Percentiles rank a stretch among this genome's conserved stretches.
These are phyloP conservation scores for Hypoxylon subgilvum DNA, from an alignment of 495 filamentous ascomycete species.

Conservation along the genomic window DNA sequence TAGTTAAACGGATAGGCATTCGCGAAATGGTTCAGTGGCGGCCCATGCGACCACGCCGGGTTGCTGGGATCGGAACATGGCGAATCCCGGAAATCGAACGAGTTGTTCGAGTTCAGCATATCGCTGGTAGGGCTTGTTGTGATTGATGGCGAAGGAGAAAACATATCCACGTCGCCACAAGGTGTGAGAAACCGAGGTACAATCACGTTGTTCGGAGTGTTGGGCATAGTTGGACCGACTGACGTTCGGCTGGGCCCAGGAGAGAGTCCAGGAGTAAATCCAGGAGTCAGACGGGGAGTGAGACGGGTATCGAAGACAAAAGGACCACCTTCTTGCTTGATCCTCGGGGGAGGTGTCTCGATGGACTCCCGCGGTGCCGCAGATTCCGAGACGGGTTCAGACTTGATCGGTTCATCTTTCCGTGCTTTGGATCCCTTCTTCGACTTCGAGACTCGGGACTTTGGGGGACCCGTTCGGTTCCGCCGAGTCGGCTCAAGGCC, in stretches of 20 bases:
- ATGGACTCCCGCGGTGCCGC: conserved; percentile 9
- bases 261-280: no score
- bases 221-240: conserved; percentile 8
- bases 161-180: conserved; percentile 51
- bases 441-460: conserved; percentile 46
- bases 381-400: conserved; percentile 26
- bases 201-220: conserved; percentile 30
- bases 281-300: conserved; percentile 38
- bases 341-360: conserved; percentile 29
- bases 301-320: conserved; percentile 30
- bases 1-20: conserved; percentile 32
- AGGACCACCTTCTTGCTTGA: conserved; percentile 45
- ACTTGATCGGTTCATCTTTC: conserved; percentile 40
- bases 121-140: conserved; percentile 38
- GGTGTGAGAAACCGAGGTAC: conserved; percentile 50
- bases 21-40: conserved; percentile 25
- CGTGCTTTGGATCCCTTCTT: conserved; percentile 48
- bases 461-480: conserved; percentile 46
- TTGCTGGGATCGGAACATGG: conserved; percentile 36
- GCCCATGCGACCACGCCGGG: conserved; percentile 32
- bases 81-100: conserved; percentile 37
- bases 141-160: conserved; percentile 33
- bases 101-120: conserved; percentile 33
- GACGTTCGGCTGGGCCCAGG: conserved; percentile 28
- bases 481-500: conserved; percentile 50